A percentile compares a stretch with the other conserved stretches of the same genome.
These are phyloP conservation scores for Candida corydali DNA, from an alignment of 805 yeast genomes.

Conservation along the genomic window DNA sequence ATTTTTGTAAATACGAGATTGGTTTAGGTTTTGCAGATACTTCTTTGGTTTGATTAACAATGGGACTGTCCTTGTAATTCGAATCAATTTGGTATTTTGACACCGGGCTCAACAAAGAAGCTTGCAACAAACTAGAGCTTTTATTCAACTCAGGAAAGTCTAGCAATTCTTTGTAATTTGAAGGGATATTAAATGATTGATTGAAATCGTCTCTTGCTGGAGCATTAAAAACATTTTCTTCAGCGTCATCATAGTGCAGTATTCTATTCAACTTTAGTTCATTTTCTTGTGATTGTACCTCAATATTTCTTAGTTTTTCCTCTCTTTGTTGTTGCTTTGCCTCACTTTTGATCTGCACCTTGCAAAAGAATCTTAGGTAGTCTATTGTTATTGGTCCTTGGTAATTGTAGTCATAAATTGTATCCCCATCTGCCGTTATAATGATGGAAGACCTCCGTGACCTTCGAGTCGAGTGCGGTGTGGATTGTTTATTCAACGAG, in stretches of 20 bases:
- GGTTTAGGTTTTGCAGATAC: constrained; percentile 6
- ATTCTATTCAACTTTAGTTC: constrained; percentile 5
- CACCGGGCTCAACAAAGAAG: background rate
- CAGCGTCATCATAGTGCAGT: too few species aligned
- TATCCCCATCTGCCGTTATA: constrained; percentile 17
- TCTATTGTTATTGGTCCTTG: constrained; percentile 35
- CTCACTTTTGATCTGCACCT: constrained; percentile 15
- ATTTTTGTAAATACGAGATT: constrained; percentile 29
- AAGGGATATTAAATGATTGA: constrained; percentile 28
- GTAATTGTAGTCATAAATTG: constrained; percentile 25
- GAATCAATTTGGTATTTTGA: too few species aligned
- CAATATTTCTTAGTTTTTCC: constrained; percentile 7
- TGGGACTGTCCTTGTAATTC: too few species aligned
- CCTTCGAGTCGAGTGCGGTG: background rate
- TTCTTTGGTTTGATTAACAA: background rate
- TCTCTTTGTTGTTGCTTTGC: constrained; percentile 2
- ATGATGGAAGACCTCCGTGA: constrained; percentile 25
- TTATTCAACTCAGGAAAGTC: background rate
- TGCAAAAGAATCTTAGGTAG: constrained; percentile 32
- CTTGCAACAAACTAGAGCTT: background rate
- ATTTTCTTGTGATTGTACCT: constrained; percentile 7
- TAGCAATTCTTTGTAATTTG: constrained; percentile 7
- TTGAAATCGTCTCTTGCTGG: constrained; percentile 19
- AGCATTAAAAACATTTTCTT: too few species aligned
- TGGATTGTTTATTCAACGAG: constrained; percentile 1